Conservation (phyloP, 345 rosid species). For the Bruguiera gymnorhiza region DNA sequence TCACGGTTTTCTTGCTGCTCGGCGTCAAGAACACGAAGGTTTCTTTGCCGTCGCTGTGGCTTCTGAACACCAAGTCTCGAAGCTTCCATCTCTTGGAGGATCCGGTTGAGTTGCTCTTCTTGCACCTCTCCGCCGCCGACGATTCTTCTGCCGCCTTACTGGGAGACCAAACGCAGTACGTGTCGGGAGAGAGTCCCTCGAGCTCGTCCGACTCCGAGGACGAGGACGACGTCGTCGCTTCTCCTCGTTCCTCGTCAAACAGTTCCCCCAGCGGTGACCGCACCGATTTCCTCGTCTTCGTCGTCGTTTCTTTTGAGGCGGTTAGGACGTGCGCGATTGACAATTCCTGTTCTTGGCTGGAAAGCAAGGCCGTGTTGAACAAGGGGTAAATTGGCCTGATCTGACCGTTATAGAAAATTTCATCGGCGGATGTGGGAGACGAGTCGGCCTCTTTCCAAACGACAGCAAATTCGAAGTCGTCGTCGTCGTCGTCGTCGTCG, state of each 20-base stretch:
- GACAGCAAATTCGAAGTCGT: conserved; percentile 37
- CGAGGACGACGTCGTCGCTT: conserved; percentile 37
- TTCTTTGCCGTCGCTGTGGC: conserved; percentile 46
- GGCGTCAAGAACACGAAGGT: conserved; percentile 44
- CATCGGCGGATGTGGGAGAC: conserved; percentile 36
- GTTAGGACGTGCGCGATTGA: not conserved
- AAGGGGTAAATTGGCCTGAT: conserved; percentile 57
- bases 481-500: conserved; percentile 9
- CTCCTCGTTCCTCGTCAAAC: conserved; percentile 50
- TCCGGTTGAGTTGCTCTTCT: conserved; percentile 59
- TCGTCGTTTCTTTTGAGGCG: not conserved
- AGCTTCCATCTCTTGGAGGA: conserved; percentile 70
- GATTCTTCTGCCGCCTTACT: conserved; percentile 25
- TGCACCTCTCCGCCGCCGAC: conserved; percentile 28
- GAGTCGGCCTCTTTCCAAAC: conserved; percentile 11
- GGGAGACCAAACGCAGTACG: conserved; percentile 75
- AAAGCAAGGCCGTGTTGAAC: conserved; percentile 23
- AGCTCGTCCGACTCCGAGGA: conserved; percentile 64
- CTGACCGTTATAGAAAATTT: conserved; percentile 34
- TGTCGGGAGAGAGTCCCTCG: conserved; percentile 41
- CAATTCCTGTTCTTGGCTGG: not conserved
- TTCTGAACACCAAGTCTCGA: conserved; percentile 46
- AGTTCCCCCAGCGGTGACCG: conserved; percentile 49
- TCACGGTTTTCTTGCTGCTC: no score
- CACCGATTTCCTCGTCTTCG: conserved; percentile 10